phyloP scores from a whole-genome alignment of 2,329 filamentous ascomycete genomes.

The Pseudogymnoascus sp. region DNA sequence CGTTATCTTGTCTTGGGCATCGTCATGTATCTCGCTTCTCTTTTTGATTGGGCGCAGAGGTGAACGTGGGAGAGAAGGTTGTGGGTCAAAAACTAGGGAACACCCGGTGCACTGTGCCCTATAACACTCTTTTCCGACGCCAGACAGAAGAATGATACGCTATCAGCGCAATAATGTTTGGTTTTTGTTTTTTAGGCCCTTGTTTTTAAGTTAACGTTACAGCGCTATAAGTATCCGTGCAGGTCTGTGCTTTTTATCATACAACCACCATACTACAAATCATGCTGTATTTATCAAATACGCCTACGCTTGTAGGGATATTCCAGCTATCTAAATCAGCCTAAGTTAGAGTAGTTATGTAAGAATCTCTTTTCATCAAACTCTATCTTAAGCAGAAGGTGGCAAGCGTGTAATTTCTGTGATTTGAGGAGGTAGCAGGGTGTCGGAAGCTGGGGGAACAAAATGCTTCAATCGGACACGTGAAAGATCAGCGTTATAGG shows the following conservation, averaged over 20 bases:
- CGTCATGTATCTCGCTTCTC: neutral
- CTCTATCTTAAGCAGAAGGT: constrained; percentile 4
- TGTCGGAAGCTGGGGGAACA: neutral
- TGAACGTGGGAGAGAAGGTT: neutral
- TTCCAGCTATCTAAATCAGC: neutral
- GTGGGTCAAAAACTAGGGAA: neutral
- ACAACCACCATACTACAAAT: no score
- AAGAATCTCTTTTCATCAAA: neutral
- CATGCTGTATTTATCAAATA: no score
- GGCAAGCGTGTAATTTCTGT: neutral
- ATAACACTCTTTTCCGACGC: no score
- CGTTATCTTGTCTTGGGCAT: no score
- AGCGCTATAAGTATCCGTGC: no score
- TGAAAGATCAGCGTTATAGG: neutral
- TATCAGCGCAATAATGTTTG: no score
- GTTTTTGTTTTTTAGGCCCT: no score
- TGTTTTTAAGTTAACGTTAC: no score
- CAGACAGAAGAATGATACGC: no score
- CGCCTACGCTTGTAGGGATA: no score
- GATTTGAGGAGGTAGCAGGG: neutral
- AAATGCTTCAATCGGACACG: neutral
- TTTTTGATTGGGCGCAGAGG: neutral
- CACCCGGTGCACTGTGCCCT: no score
- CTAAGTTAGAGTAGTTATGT: neutral
- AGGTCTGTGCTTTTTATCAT: no score